Evolutionary conservation across 257 asterid species (phyloP), one percentile per base, ranked within the genome.

Genomic region (Paulownia fortunei): DNA sequence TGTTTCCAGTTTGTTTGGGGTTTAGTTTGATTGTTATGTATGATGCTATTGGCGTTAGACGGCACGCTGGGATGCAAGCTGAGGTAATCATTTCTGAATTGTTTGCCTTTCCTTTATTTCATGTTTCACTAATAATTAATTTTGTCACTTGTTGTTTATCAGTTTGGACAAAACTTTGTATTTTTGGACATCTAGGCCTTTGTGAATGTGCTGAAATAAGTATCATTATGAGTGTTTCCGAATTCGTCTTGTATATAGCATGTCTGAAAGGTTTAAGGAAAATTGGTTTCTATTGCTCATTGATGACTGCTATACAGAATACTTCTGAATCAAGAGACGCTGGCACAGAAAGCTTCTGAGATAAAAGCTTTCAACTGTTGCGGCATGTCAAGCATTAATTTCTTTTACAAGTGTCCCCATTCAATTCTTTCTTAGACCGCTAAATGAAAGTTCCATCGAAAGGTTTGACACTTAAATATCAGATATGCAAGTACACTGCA

Each of bases 21-120:
- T 92, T 92, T 60, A 90, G 89, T 82, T 86, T 92, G 91, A 91
- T 91, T 82, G 97, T 94, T n/a, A 92, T 94, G 97, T 90, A 91
- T 65, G 97, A 94, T 83, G 97, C 98, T 44, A 91, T 89, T 24
- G 97, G 97, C 32, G 97, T 94, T 2, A 83, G 98, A 62, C 88
- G 97, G 39, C 98, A 93, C 72, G 98, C 98, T 3, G 98, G 98
- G 37, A 90, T 93, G 92, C 98, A 93, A 79, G 98, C 97, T 51
- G 84, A 94, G 97, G 97, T 89, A 82, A 46, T 60, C 24, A 5
- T 27, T 32, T 15, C 4, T 58, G 7, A 27, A 64, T 21, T 52
- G 12, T 32, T 16, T 55, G 69, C 55, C 18, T 24, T 66, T 37
- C 60, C n/a, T 6, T 41, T 58, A 36, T 10, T 71, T 58, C 0